These are phyloP conservation scores for Kazachstania martiniae DNA, from an alignment of 805 yeast species.

Conservation along the genomic window DNA sequence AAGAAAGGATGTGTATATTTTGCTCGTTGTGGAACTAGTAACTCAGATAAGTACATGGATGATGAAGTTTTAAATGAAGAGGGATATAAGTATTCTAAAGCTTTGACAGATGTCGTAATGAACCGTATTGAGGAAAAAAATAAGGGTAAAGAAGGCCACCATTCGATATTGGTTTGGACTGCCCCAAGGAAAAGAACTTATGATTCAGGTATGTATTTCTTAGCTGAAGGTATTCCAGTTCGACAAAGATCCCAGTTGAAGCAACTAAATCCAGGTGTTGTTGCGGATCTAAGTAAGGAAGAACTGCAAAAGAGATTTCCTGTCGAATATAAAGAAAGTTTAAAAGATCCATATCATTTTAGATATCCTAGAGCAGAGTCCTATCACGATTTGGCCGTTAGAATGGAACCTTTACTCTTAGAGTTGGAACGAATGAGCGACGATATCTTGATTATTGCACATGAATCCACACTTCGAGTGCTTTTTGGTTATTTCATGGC, in stretches of 20 bases:
- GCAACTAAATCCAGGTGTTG: constrained; percentile 82
- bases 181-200: constrained; percentile 79
- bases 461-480: constrained; percentile 80
- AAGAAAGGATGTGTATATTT: constrained; percentile 86
- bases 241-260: constrained; percentile 74
- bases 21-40: constrained; percentile 62
- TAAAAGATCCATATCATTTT: constrained; percentile 82
- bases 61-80: constrained; percentile 77
- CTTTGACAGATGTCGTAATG: constrained; percentile 48
- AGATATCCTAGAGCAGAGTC: constrained; percentile 89
- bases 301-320: constrained; percentile 55
- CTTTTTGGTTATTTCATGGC: constrained; percentile 94
- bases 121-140: constrained; percentile 25
- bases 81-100: constrained; percentile 58
- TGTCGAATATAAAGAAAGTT: constrained; percentile 53
- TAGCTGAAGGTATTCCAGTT: constrained; percentile 49
- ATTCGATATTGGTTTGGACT: constrained; percentile 60
- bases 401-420: constrained; percentile 83
- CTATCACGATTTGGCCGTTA: constrained; percentile 89
- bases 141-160: constrained; percentile 9
- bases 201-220: constrained; percentile 65
- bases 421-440: constrained; percentile 90
- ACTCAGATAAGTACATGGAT: constrained; percentile 43
- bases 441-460: constrained; percentile 84
- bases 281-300: constrained; percentile 54